Conservation (phyloP, 768 basidiomycete genomes). For the Termitomyces sp. region DNA sequence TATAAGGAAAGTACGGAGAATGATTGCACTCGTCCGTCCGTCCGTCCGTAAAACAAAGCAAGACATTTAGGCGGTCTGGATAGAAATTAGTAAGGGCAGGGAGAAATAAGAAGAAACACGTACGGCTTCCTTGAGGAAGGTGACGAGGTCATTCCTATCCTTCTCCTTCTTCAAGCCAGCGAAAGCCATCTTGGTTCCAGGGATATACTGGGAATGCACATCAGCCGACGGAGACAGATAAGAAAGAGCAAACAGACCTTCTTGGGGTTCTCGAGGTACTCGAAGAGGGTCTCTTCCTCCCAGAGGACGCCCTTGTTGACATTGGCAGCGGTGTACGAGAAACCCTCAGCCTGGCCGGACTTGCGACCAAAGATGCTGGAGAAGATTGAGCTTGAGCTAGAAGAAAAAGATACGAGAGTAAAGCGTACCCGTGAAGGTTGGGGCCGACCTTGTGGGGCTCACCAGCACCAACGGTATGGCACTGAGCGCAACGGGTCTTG, state of each 20-base stretch:
- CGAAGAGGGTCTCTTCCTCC: constrained; percentile 87
- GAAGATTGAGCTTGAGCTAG: not conserved
- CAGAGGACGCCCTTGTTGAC: constrained; percentile 90
- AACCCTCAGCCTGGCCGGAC: constrained; percentile 81
- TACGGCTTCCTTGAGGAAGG: constrained; percentile 73
- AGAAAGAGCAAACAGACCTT: constrained; percentile 47
- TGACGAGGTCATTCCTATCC: constrained; percentile 92
- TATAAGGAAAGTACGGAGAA: not conserved
- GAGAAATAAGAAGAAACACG: constrained; percentile 18
- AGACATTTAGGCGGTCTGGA: constrained; percentile 3
- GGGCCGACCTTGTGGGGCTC: constrained; percentile 90
- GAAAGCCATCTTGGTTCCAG: constrained; percentile 98
- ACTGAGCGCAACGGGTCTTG: constrained; percentile 94
- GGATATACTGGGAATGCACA: constrained; percentile 61
- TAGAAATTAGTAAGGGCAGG: not conserved
- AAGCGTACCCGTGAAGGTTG: constrained; percentile 83
- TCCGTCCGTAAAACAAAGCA: not conserved
- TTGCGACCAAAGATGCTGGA: constrained; percentile 78
- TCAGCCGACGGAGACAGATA: not conserved
- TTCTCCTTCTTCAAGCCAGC: constrained; percentile 98
- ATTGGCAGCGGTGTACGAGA: constrained; percentile 92
- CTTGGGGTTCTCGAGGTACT: constrained; percentile 96
- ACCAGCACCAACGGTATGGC: constrained; percentile 79
- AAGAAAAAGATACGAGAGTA: not conserved
- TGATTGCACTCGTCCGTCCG: constrained; percentile 1